Conservation (phyloP, 2,329 filamentous ascomycete species). For the Penicillium sp. region DNA sequence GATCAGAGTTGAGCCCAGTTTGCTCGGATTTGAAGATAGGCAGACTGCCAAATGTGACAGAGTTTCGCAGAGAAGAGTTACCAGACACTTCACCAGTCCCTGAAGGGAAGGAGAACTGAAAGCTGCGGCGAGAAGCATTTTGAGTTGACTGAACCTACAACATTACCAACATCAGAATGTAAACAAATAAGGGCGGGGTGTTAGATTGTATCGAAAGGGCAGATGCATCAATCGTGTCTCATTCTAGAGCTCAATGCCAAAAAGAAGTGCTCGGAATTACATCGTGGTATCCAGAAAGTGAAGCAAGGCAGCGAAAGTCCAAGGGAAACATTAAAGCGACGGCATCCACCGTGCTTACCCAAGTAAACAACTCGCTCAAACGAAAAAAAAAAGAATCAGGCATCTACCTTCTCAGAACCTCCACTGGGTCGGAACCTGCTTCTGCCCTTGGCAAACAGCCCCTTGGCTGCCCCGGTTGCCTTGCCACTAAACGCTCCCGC, state of each 20-base stretch:
- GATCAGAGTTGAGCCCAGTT: conserved; percentile 2
- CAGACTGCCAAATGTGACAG: conserved; percentile 19
- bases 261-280: conserved; percentile 22
- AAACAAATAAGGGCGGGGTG: conserved; percentile 7
- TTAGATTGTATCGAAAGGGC: conserved; percentile 7
- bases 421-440: conserved; percentile 64
- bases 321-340: conserved; percentile 12
- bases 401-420: conserved; percentile 71
- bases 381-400: conserved; percentile 13
- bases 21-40: conserved; percentile 18
- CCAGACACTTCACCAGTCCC: conserved; percentile 9
- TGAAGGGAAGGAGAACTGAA: conserved; percentile 15
- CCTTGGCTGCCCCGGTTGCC: conserved; percentile 74
- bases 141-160: conserved; percentile 27
- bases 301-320: conserved; percentile 11
- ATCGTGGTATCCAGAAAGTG: conserved; percentile 25
- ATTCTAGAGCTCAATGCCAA: conserved; percentile 22
- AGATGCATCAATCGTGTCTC: conserved; percentile 24
- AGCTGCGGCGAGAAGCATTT: conserved; percentile 23
- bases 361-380: conserved; percentile 6
- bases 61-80: conserved; percentile 18
- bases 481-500: conserved; percentile 64
- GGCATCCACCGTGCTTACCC: conserved; percentile 10
- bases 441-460: conserved; percentile 80
- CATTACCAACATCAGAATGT: conserved; percentile 27